Conservation (phyloP, 2,329 filamentous ascomycete genomes). For the Zopfia rhizophila region DNA sequence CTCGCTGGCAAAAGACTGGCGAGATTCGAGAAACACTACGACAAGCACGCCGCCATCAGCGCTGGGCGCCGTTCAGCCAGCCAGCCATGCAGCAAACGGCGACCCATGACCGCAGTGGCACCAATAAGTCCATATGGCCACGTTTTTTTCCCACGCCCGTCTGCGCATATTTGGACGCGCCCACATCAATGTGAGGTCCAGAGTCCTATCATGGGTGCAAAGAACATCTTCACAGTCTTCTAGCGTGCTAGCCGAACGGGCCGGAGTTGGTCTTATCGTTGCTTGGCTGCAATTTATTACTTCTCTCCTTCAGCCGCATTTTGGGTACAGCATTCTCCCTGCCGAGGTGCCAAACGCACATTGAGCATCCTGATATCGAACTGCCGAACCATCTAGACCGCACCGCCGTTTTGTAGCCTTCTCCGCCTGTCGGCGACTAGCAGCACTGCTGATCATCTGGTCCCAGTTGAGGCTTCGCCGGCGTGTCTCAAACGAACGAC, state of each 20-base stretch:
- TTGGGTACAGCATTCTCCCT: conserved; percentile 6
- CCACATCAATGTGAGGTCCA: conserved; percentile 38
- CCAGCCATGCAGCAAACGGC: conserved; percentile 13
- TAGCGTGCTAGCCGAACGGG: conserved; percentile 27
- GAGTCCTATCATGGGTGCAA: conserved; percentile 19
- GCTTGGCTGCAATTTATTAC: conserved; percentile 30
- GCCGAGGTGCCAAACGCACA: conserved; percentile 27
- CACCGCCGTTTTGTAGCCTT: conserved; percentile 3
- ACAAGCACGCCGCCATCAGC: too few relatives aligned
- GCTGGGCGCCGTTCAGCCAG: too few relatives aligned
- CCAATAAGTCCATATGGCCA: conserved; percentile 28
- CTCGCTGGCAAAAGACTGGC: too few relatives aligned
- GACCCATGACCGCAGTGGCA: conserved; percentile 34
- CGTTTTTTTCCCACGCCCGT: conserved; percentile 48
- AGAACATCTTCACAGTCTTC: conserved; percentile 29
- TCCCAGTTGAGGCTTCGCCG: conserved; percentile 27
- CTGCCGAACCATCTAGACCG: conserved; percentile 39
- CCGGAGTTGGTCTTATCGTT: conserved; percentile 3
- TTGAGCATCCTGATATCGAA: conserved; percentile 14
- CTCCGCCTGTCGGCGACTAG: conserved; percentile 22
- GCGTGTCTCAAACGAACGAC: conserved; percentile 17
- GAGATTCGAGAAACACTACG: too few relatives aligned
- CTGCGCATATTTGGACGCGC: conserved; percentile 34
- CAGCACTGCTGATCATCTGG: too few relatives aligned
- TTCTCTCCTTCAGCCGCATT: conserved; percentile 19